Base-by-base conservation (phyloP, 2,329 filamentous ascomycete species). In the Huntiella savannae region DNA sequence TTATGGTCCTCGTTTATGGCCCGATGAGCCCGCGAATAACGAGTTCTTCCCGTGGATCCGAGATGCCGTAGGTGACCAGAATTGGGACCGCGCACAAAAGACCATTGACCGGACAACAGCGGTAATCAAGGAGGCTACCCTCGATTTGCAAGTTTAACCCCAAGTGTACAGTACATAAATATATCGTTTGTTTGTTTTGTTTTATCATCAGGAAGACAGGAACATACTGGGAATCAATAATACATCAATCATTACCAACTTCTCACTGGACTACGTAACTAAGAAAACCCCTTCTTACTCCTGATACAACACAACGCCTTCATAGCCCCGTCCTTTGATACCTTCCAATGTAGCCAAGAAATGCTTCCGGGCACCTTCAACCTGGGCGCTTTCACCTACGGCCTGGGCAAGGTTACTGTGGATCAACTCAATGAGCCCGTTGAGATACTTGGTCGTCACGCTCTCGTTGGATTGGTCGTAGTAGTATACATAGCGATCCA, bases 401-500 rank as follows among this genome's bases (percentile, higher is more conserved):
- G 84, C 91, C 48, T 81, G 86, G 53, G 80, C 79, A 32, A 98
- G 71, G 59, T 98, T 98, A 16, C 86, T 94, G 62, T 98, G 87
- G 57, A 98, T 96, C 52, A 98, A 75, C 64, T 98, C 91, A 58
- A 98, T 96, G 43, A 98, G 75, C 3, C 91, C 91, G 58, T 98
- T 98, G 52, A 98, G 73, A 60, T 96, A 98, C 63, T 96, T 96
- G 2, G 82, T 95, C 4, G 91, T 98, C 35, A 98, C 91, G 53
- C 87, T 87, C 64, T 98, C 91, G 62, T 98, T 98, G 59, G 94
- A 85, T 62, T 98, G 88, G 62, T 98, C 91, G 65, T 95, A 98
- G 67, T 96, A 98, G 63, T 98, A 98, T 45, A 96, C 87, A 60
- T 98, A 98, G 62, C 91, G 78, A 62, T 98, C 95, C 47, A 98